Conservation (phyloP, 2,329 filamentous ascomycete genomes). For the Claviceps capensis region DNA sequence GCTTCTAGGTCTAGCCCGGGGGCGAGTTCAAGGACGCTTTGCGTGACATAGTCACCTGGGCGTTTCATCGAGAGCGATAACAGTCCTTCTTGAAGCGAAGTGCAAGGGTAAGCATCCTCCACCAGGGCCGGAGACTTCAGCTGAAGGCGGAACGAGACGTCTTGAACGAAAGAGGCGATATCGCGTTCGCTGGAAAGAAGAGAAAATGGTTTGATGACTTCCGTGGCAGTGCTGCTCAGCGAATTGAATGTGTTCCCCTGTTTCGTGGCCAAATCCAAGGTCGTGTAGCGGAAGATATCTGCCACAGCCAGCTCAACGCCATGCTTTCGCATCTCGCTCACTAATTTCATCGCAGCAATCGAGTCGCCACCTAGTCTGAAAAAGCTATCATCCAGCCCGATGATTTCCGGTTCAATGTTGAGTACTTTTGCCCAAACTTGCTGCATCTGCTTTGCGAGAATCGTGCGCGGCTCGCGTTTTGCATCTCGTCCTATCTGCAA, state of each 20-base stretch:
- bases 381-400: background rate
- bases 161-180: background rate
- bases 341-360: background rate
- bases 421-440: background rate
- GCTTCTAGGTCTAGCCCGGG: background rate
- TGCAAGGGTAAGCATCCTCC: conserved; percentile 15
- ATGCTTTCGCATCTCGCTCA: too few species aligned
- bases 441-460: background rate
- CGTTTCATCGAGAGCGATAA: conserved; percentile 20
- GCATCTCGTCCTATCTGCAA: background rate
- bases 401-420: background rate
- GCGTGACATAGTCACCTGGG: conserved; percentile 20
- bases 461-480: background rate
- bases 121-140: background rate
- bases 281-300: background rate
- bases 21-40: conserved; percentile 7
- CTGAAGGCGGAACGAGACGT: background rate
- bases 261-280: background rate
- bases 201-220: background rate
- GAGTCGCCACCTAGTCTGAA: background rate
- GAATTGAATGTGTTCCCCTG: background rate
- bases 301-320: background rate
- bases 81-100: conserved; percentile 25
- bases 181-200: background rate
- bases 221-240: background rate